These are phyloP conservation scores for Hypoxylon rickii DNA, from an alignment of 495 filamentous ascomycete genomes.

Conservation along the genomic window DNA sequence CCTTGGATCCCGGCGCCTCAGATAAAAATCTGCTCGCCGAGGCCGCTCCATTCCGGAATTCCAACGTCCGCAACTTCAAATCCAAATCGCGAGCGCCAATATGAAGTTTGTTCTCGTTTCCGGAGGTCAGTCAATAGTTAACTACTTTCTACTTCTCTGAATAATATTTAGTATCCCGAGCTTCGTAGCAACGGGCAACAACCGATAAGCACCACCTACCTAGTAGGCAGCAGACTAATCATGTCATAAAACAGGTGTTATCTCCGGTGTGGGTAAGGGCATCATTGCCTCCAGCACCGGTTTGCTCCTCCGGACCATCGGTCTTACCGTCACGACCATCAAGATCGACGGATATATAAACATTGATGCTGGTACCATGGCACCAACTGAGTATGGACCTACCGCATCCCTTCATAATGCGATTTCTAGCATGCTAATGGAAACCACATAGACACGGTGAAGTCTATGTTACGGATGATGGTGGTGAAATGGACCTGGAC, in stretches of 20 bases:
- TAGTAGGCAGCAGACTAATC: background rate
- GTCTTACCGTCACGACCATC: background rate
- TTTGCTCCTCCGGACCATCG: background rate
- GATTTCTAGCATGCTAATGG: background rate
- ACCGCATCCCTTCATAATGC: background rate
- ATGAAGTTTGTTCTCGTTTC: background rate
- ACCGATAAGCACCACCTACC: too few species aligned
- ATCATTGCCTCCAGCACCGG: background rate
- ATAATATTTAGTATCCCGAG: too few species aligned
- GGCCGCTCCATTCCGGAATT: background rate
- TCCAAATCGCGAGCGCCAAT: background rate
- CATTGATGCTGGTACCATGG: background rate
- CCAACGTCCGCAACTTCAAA: background rate
- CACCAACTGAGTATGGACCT: background rate
- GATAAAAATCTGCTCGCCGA: too few species aligned
- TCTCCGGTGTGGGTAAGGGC: background rate
- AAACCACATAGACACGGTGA: background rate
- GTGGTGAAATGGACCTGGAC: constrained; percentile 87
- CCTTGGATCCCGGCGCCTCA: background rate
- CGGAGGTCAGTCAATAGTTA: background rate
- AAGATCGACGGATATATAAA: background rate
- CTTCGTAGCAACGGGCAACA: too few species aligned
- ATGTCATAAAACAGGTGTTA: background rate
- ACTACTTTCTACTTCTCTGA: too few species aligned
- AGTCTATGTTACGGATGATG: constrained; percentile 48